These are phyloP conservation scores for Phytophthora fragariaefolia DNA, from an alignment of 352 stramenopile genomes.

Conservation along the genomic window DNA sequence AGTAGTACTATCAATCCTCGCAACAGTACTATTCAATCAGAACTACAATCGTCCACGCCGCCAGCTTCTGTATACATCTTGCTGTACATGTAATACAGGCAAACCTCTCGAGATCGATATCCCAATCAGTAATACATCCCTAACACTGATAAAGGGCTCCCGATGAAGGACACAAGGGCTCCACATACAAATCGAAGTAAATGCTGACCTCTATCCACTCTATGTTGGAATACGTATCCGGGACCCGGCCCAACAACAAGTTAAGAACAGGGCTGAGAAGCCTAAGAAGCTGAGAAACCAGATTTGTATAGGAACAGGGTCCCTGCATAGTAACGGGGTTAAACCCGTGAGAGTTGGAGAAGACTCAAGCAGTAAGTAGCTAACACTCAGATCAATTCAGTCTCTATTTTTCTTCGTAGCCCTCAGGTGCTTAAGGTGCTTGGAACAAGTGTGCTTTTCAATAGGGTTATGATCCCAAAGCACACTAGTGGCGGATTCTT, in stretches of 20 bases:
- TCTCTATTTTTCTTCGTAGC: constrained; percentile 11
- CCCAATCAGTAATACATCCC: too few species aligned
- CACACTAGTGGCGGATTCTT: neutral
- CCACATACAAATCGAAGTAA: too few species aligned
- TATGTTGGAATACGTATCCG: neutral
- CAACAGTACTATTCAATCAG: too few species aligned
- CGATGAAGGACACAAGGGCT: too few species aligned
- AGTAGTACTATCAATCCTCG: too few species aligned
- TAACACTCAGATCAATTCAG: constrained; percentile 3
- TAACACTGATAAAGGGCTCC: too few species aligned
- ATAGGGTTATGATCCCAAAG: constrained; percentile 13
- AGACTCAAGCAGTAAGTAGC: neutral
- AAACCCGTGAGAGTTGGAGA: constrained; percentile 6
- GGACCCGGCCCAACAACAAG: neutral
- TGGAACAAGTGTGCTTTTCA: neutral
- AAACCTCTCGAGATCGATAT: too few species aligned
- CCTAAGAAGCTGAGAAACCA: neutral
- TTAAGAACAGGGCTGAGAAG: neutral
- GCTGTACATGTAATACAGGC: too few species aligned
- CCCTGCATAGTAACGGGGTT: neutral
- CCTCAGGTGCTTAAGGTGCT: neutral
- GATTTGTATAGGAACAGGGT: too few species aligned
- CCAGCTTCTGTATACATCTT: too few species aligned
- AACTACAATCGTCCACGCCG: too few species aligned
- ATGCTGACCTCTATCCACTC: too few species aligned